Evolutionary conservation across 83 land plant species (phyloP), one percentile per base, ranked within the genome.

Genomic region (Thuja plicata): DNA sequence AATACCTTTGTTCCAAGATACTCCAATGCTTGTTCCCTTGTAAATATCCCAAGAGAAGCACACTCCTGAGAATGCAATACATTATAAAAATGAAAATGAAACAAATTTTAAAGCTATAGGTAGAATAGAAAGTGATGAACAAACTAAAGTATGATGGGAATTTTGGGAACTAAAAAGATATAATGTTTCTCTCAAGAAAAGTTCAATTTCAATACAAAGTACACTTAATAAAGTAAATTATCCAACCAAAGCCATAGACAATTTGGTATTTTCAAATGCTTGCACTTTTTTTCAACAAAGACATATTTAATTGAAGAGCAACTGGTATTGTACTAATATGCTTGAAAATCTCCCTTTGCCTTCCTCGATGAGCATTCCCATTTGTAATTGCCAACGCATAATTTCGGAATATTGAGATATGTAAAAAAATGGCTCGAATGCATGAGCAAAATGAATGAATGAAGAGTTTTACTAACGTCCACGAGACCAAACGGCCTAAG

Each of bases 21-120:
- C 83, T 98, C 97, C 73, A 98, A 88, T 16, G 99, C 99, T 37
- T 98, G 95, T 35, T 95, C 86, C 83, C 93, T 91, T 62, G 98
- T 94, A 91, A 89, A 93, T 46, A 98, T 88, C 8, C 87, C 89
- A 66, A 89, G 87, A 38, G 89, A 87, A 85, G 94, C 92, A 92
- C 99, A 97, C 87, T 98, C 99, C 99, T 98, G 94, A 55, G 86
- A 88, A 37, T 71, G 24, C 74, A 88, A 88, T 52, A 43, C 55
- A 83, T 83, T 83, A 10, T 10, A 83, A 15, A 83, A 45, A 83
- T 46, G 48, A 46, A 27, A 11, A 83, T 34, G 9, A 40, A 80
- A 37, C 11, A 88, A 41, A 17, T 19, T 30, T 19, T 73, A 52
- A 37, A 84, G 27, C 27, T 62, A 66, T 76, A 54, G 27, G 73